A percentile compares a stretch with the other conserved stretches of the same genome.
Conservation (phyloP, 768 basidiomycete genomes). For the Amanita fuliginea region DNA sequence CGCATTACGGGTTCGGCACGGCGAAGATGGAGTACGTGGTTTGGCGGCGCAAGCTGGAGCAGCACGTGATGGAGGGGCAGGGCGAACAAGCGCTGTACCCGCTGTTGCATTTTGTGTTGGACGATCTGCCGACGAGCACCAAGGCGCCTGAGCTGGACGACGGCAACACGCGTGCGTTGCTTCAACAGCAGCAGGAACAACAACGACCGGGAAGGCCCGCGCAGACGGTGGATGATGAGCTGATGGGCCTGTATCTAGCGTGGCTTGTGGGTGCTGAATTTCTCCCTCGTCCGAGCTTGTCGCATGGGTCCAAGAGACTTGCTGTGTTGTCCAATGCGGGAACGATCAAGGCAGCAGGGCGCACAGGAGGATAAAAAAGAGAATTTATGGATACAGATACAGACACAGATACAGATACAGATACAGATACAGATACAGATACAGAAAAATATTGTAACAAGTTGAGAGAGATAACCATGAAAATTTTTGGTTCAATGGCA, state of each 20-base stretch:
- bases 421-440: too few relatives aligned
- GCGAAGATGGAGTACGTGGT: constrained; percentile 77
- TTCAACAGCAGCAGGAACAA: constrained; percentile 21
- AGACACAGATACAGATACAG: too few relatives aligned
- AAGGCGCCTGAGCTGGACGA: constrained; percentile 90
- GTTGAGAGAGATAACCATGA: too few relatives aligned
- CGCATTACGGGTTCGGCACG: constrained; percentile 71
- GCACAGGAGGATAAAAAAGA: constrained; percentile 39
- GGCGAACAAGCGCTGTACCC: constrained; percentile 93
- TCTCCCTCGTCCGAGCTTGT: constrained; percentile 43
- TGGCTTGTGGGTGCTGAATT: constrained; percentile 88
- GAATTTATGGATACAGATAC: too few relatives aligned
- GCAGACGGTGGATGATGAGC: constrained; percentile 58
- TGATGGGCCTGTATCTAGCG: constrained; percentile 83
- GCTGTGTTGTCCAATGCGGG: constrained; percentile 33
- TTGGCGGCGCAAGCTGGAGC: constrained; percentile 89
- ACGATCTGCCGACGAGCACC: constrained; percentile 94
- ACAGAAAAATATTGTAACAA: too few relatives aligned
- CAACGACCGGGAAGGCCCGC: constrained; percentile 24
- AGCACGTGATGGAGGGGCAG: constrained; percentile 87
- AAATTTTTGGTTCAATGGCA: background rate
- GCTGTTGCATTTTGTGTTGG: constrained; percentile 91
- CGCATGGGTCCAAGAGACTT: constrained; percentile 29
- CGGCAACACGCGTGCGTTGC: constrained; percentile 61
- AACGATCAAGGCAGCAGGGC: constrained; percentile 52